These are phyloP conservation scores for Anthostomella pinea DNA, from an alignment of 2,329 filamentous ascomycete species.

Conservation along the genomic window DNA sequence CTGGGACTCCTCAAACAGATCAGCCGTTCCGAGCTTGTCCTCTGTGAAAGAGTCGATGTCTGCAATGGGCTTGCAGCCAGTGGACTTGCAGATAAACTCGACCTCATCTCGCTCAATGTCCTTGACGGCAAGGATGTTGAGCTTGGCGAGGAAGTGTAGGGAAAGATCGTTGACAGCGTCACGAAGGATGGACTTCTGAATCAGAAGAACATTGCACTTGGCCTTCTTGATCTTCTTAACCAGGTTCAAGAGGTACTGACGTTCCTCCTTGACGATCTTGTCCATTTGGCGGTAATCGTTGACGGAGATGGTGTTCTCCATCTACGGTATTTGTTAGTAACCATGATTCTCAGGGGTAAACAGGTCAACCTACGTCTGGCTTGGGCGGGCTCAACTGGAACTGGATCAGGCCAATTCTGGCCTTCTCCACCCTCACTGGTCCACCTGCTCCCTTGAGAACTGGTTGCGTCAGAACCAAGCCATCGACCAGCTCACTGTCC, in stretches of 20 bases:
- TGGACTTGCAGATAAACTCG: conserved; percentile 98
- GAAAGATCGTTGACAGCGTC: conserved; percentile 98
- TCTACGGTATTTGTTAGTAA: conserved; percentile 47
- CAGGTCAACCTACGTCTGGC: conserved; percentile 68
- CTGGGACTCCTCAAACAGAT: conserved; percentile 89
- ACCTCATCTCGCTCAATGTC: conserved; percentile 98
- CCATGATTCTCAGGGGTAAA: neutral
- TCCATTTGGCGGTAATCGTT: conserved; percentile 99
- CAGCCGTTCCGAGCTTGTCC: conserved; percentile 92
- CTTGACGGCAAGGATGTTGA: conserved; percentile 93
- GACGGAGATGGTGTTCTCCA: conserved; percentile 99
- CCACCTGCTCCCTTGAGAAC: conserved; percentile 93
- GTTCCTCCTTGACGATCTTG: conserved; percentile 99
- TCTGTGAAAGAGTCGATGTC: conserved; percentile 98
- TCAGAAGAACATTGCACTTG: conserved; percentile 97
- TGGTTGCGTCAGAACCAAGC: conserved; percentile 85
- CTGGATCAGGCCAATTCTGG: conserved; percentile 92
- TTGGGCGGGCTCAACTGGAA: conserved; percentile 98
- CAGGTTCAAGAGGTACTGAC: conserved; percentile 96
- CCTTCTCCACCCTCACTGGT: conserved; percentile 93
- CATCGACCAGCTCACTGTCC: conserved; percentile 95
- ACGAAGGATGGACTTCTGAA: conserved; percentile 96
- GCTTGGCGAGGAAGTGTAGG: conserved; percentile 94
- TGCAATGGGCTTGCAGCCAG: conserved; percentile 97
- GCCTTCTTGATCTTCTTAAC: conserved; percentile 99